These are phyloP conservation scores for Apiosordaria backusii DNA, from an alignment of 495 filamentous ascomycete species.

Conservation along the genomic window DNA sequence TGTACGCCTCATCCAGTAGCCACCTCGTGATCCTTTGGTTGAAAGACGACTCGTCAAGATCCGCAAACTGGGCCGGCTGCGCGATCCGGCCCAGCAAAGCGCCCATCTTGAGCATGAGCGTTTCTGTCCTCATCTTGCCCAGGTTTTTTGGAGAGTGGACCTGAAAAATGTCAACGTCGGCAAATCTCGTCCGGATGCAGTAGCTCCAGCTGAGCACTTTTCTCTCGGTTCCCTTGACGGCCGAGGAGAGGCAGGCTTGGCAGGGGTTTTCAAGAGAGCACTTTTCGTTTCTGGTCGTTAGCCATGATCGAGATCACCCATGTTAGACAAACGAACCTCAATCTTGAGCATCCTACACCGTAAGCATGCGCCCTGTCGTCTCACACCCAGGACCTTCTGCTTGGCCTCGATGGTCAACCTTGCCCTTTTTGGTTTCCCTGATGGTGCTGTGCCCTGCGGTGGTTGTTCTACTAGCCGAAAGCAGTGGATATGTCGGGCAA, in stretches of 20 bases:
- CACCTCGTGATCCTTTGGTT: constrained; percentile 27
- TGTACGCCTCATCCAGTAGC: constrained; percentile 26
- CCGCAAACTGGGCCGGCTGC: constrained; percentile 21
- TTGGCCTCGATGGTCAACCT: constrained; percentile 57
- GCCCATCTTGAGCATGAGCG: constrained; percentile 24
- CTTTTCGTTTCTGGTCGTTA: constrained; percentile 16
- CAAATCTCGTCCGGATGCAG: constrained; percentile 27
- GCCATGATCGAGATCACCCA: neutral
- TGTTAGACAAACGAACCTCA: constrained; percentile 23
- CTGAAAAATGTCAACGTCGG: constrained; percentile 32
- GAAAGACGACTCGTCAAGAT: constrained; percentile 18
- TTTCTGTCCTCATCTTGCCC: constrained; percentile 27
- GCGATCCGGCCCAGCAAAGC: constrained; percentile 30
- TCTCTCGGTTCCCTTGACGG: constrained; percentile 22
- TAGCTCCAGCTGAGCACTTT: constrained; percentile 30
- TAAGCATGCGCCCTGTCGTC: constrained; percentile 69
- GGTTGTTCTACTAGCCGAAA: constrained; percentile 14
- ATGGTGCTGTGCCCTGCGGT: neutral
- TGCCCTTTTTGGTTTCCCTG: constrained; percentile 35
- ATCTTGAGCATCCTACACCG: constrained; percentile 70
- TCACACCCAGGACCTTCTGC: constrained; percentile 62
- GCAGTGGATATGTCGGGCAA: constrained; percentile 23
- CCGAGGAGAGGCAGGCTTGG: constrained; percentile 25
- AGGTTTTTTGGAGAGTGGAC: neutral
- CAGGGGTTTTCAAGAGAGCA: constrained; percentile 29